Evolutionary conservation across 2,329 filamentous ascomycete species (phyloP).

Genomic region (Fusarium sororula): DNA sequence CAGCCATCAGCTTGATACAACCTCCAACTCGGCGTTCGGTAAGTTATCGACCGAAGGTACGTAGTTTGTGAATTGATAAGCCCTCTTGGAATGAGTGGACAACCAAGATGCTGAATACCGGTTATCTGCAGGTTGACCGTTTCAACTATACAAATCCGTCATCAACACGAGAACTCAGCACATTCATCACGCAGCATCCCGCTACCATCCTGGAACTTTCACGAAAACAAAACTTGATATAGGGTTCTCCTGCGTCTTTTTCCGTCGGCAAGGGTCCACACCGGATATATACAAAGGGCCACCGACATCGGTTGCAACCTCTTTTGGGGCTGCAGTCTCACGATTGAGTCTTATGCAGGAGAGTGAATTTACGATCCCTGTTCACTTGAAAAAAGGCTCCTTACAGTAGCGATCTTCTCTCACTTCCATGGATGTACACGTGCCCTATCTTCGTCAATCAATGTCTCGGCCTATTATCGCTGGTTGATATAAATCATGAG

Average conservation of each 20-base stretch:
- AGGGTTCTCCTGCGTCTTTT: conserved; percentile 2
- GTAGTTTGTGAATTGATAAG: conserved; percentile 8
- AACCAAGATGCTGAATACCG: neutral
- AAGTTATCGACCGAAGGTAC: neutral
- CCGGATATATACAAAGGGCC: neutral
- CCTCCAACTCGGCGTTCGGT: neutral
- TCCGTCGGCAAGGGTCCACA: conserved; percentile 10
- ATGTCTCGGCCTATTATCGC: neutral
- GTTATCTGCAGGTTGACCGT: conserved; percentile 16
- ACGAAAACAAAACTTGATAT: neutral
- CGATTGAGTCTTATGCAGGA: conserved; percentile 10
- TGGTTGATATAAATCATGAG: neutral
- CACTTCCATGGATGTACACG: conserved; percentile 8
- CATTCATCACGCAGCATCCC: neutral
- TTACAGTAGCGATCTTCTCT: conserved; percentile 1
- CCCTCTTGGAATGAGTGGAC: conserved; percentile 3
- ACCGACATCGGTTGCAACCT: conserved; percentile 17
- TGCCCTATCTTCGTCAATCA: conserved; percentile 1
- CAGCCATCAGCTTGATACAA: neutral
- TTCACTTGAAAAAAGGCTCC: neutral
- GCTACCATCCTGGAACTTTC: neutral
- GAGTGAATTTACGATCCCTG: conserved; percentile 3
- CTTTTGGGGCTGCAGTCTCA: neutral
- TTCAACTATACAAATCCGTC: conserved; percentile 18
- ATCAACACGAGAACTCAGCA: conserved; percentile 4